phyloP scores from a whole-genome alignment of 2,329 filamentous ascomycete species.

The Blastomyces parvus region DNA sequence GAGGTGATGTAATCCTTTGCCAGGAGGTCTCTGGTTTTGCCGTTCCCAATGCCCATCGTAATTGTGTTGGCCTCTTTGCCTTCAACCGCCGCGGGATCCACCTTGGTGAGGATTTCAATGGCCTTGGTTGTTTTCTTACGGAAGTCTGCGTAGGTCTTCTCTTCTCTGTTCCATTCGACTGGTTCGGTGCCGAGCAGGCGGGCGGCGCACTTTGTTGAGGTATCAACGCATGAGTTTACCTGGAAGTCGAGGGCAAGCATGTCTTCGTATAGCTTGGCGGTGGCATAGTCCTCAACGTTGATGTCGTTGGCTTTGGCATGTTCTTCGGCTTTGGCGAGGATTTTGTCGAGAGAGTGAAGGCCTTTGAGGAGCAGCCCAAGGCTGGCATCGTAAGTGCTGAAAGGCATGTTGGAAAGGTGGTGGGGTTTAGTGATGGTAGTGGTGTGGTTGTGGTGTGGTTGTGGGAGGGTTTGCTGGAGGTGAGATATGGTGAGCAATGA shows the following conservation, averaged over 20 bases:
- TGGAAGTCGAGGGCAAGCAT: background rate
- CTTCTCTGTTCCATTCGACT: background rate
- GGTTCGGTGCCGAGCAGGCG: background rate
- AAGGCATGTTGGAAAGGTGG: background rate
- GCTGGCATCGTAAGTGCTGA: background rate
- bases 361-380: background rate
- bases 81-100: background rate
- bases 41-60: background rate
- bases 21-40: background rate
- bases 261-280: background rate
- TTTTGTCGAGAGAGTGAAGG: background rate
- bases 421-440: background rate
- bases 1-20: background rate
- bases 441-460: no score
- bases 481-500: background rate
- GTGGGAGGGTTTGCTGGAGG: background rate
- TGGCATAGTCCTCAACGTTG: background rate
- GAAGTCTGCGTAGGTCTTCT: background rate
- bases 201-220: background rate
- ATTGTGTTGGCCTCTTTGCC: background rate
- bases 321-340: background rate
- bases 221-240: background rate
- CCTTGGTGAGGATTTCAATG: background rate
- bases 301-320: background rate
- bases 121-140: background rate